Evolutionary conservation across 768 basidiomycete species (phyloP), one percentile per base, ranked within the genome.

Genomic region (Suillus decipiens): DNA sequence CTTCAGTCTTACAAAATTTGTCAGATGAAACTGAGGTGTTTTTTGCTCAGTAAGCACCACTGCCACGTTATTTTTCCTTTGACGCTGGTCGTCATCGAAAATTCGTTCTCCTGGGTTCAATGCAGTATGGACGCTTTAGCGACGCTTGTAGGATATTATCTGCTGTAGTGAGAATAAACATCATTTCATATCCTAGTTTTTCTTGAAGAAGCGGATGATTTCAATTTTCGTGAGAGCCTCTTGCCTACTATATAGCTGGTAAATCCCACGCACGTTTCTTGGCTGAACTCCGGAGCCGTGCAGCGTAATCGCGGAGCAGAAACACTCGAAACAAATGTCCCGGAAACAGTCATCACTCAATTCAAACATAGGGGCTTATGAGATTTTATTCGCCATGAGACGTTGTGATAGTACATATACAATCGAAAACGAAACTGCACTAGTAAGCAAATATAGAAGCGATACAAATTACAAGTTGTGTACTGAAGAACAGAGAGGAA

Each of bases 361-460:
- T 8, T 28, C 22, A 48, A 50, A 50, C 14, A 17, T 4, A n/a
- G 50, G 31, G 19, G 17, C 50, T 17, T 22, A 47, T 24, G 22
- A 56, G 22, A 24, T 57, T 56, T 56, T 56, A 39, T 39, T 56
- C 17, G 22, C 14, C 6, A n/a, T 9, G 34, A 54, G n/a, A 34
- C 53, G 12, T 39, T 8, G n/a, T 55, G 24, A 15, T 39, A 39
- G 39, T 57, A 57, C 56, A 57, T 41, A 5, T 28, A 57, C 56
- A 41, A 39, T 57, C 17, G 39, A 57, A 57, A 28, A 11, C 24
- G 39, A 41, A 56, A 7, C 17, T 19, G 39, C 17, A 57, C 55
- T 41, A 28, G 28, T 28, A 56, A 24, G 10, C 37, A 3, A 39
- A 39, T 57, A 57, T 57, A 41, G 56, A 39, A 41, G 17, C 37